Conservation (phyloP, 257 asterid species). For the Lycium ferocissimum region DNA sequence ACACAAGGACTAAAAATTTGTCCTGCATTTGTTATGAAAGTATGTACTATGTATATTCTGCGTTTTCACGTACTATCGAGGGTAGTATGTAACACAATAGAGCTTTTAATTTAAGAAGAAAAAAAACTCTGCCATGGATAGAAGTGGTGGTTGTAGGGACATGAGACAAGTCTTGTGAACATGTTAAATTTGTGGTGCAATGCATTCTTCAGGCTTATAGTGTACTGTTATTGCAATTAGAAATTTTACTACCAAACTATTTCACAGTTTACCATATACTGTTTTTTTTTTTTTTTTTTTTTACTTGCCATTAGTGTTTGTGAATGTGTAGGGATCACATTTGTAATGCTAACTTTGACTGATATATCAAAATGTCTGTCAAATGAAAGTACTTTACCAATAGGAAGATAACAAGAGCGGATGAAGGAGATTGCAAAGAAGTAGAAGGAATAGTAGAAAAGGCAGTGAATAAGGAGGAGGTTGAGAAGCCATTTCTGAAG, state of each 20-base stretch:
- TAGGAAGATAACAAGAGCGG: no score
- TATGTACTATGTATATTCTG: not conserved
- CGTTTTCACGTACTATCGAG: no score
- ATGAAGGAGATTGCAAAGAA: no score
- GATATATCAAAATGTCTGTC: no score
- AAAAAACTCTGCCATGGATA: not conserved
- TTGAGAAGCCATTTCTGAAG: no score
- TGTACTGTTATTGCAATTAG: not conserved
- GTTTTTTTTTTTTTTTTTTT: not conserved
- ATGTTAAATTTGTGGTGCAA: not conserved
- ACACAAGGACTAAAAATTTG: not conserved
- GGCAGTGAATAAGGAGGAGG: no score
- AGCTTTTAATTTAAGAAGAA: conserved; percentile 8
- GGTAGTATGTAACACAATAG: not conserved
- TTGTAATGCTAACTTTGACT: no score
- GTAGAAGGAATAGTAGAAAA: no score
- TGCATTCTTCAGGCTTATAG: conserved; percentile 10
- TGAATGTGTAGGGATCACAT: conserved; percentile 25
- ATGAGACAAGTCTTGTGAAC: conserved; percentile 6
- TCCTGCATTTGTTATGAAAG: conserved; percentile 20
- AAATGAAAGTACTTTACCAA: no score
- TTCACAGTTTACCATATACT: not conserved
- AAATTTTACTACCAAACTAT: not conserved
- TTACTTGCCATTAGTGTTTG: not conserved
- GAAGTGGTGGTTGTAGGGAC: not conserved